Percentiles rank a stretch among this genome's conserved stretches.
phyloP scores from a whole-genome alignment of 441 rosid species.

The Populus trichocarpa region DNA sequence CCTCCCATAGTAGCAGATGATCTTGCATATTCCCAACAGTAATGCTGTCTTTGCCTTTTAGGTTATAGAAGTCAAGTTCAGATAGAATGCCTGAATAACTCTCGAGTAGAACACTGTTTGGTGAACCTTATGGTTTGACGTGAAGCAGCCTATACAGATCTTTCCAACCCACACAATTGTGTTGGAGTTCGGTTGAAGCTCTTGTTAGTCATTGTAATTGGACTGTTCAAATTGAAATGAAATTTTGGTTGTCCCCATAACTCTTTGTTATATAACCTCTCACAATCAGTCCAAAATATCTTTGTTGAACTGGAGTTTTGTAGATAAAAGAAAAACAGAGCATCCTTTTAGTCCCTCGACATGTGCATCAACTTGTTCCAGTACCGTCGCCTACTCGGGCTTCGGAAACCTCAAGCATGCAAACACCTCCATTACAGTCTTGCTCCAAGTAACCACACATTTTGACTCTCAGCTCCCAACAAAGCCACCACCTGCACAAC shows the following conservation, averaged over 20 bases:
- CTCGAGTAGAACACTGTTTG: background rate
- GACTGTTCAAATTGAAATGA: background rate
- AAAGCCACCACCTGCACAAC: too few species aligned
- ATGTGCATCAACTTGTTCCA: too few species aligned
- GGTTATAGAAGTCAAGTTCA: background rate
- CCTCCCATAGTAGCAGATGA: constrained; percentile 54
- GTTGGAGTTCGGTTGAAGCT: background rate
- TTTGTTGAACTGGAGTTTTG: too few species aligned
- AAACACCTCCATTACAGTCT: too few species aligned
- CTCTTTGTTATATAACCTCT: background rate
- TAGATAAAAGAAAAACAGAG: too few species aligned
- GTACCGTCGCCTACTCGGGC: too few species aligned
- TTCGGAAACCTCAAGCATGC: too few species aligned
- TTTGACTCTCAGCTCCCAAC: too few species aligned
- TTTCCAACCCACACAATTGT: background rate
- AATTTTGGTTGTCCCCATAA: background rate
- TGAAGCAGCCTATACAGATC: background rate
- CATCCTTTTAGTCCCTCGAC: too few species aligned
- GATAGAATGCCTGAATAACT: background rate
- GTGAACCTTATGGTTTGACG: background rate
- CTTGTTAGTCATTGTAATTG: background rate
- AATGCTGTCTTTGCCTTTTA: background rate
- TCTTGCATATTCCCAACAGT: background rate
- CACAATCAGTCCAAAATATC: background rate
- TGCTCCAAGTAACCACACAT: too few species aligned